Evolutionary conservation across 2,329 filamentous ascomycete genomes (phyloP), one percentile per base, ranked within the genome.

Genomic region (Sclerotinia sclerotiorum): DNA sequence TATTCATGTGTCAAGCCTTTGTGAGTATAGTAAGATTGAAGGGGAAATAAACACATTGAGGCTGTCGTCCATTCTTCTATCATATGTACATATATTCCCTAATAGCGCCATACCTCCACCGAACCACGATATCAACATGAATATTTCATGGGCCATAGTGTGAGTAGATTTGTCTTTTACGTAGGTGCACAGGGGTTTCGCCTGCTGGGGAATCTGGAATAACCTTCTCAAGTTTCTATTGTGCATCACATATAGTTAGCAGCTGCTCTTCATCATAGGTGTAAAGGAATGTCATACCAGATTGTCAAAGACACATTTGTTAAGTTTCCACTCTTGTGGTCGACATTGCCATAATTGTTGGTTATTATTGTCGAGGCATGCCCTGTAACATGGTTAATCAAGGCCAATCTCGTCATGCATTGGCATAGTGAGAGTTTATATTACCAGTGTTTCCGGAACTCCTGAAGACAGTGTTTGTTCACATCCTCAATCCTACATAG

Each of bases 341-440:
- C 95, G 88, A 84, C 95, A 99, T 78, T 98, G 93, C 91, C 93
- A 99, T 70, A 98, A 84, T 82, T 97, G 92, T 78, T 99, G 95
- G 84, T 99, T 99, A 84, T 96, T 94, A 83, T 97, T 90, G 78
- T 99, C 95, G 69, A 99, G 86, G 78, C 95, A 99, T 77, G 92
- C 85, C 93, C 67, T 68, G 32, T 15, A n/a, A 17, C 21, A n/a
- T 57, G 21, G 21, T 68, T 49, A 68, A 44, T 15, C 19, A 39
- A 6, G 24, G 3, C 19, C 29, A 27, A 19, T 62, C 46, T 49
- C 32, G 39, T 51, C 46, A 27, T 21, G 24, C 29, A 15, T 10
- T n/a, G 19, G 21, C 4, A 27, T 11, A 21, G 11, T 32, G 19
- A 11, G 48, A 15, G 2, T 58, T 46, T 44, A 29, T 46, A 46